Evolutionary conservation across 2,329 filamentous ascomycete species (phyloP).

Genomic region (Fusarium hainanense): DNA sequence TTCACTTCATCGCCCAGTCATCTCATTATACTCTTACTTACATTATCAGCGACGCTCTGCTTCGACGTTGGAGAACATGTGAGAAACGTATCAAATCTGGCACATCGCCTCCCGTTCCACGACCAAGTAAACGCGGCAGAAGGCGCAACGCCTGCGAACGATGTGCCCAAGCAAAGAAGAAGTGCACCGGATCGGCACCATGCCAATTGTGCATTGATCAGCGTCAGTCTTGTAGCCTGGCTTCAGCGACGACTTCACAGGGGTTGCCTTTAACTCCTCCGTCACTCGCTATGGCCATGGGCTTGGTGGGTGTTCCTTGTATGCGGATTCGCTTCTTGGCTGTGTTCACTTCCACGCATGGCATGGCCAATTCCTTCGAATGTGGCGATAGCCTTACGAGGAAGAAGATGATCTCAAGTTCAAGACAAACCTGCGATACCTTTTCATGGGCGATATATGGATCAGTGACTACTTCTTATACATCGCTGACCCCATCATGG

Average conservation of each 20-base stretch:
- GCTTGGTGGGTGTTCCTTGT: background rate
- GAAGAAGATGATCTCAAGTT: background rate
- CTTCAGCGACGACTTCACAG: background rate
- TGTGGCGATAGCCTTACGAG: background rate
- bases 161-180: conserved; percentile 16
- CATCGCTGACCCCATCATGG: background rate
- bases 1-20: background rate
- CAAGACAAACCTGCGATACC: background rate
- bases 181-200: conserved; percentile 4
- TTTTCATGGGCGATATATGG: background rate
- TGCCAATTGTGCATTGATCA: conserved; percentile 13
- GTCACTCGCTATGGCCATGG: too few species aligned
- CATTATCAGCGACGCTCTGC: conserved; percentile 9
- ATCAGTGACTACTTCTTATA: background rate
- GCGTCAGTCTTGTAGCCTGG: conserved; percentile 5
- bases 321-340: conserved; percentile 9
- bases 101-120: background rate
- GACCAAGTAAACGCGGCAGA: conserved; percentile 4
- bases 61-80: conserved; percentile 28
- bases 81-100: background rate
- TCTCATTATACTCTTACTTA: background rate
- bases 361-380: conserved; percentile 19
- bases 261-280: too few species aligned
- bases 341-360: conserved; percentile 10
- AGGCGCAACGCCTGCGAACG: conserved; percentile 1